Percentiles rank a stretch among this genome's conserved stretches.
phyloP scores from a whole-genome alignment of 1,139 yeast genomes.

The Pichia kudriavzevii region DNA sequence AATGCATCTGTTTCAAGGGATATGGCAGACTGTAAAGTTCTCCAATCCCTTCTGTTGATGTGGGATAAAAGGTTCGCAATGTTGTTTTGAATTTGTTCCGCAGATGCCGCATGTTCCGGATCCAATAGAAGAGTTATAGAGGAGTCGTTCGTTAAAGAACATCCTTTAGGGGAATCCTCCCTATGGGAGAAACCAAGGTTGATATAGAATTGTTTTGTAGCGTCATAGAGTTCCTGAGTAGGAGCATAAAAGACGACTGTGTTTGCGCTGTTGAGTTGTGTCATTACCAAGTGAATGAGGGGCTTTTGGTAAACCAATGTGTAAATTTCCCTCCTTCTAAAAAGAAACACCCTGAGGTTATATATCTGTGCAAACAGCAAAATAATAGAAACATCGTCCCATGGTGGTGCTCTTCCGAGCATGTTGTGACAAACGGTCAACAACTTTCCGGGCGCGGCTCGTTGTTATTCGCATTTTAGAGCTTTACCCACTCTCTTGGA shows the following conservation, averaged over 20 bases:
- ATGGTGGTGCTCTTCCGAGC: too few species aligned
- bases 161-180: slow-evolving; percentile 11
- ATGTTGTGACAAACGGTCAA: too few species aligned
- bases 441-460: too few species aligned
- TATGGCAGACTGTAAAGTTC: slow-evolving; percentile 38
- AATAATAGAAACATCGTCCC: too few species aligned
- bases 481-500: too few species aligned
- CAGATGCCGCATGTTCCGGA: slow-evolving; percentile 28
- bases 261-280: too few species aligned
- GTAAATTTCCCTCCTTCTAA: too few species aligned
- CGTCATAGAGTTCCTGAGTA: slow-evolving; percentile 29
- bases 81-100: slow-evolving; percentile 27
- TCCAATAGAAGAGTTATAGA: slow-evolving; percentile 27
- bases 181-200: slow-evolving; percentile 18
- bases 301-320: too few species aligned
- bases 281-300: too few species aligned
- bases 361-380: too few species aligned
- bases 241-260: slow-evolving; percentile 41
- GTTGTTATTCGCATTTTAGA: too few species aligned
- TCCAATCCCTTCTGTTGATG: slow-evolving; percentile 39
- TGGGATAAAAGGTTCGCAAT: slow-evolving; percentile 27
- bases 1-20: slow-evolving; percentile 34
- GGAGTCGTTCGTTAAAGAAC: slow-evolving; percentile 22
- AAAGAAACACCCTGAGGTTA: too few species aligned
- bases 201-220: slow-evolving; percentile 42